phyloP scores from a whole-genome alignment of 805 yeast genomes.

The Hermanozyma aechmeae region DNA sequence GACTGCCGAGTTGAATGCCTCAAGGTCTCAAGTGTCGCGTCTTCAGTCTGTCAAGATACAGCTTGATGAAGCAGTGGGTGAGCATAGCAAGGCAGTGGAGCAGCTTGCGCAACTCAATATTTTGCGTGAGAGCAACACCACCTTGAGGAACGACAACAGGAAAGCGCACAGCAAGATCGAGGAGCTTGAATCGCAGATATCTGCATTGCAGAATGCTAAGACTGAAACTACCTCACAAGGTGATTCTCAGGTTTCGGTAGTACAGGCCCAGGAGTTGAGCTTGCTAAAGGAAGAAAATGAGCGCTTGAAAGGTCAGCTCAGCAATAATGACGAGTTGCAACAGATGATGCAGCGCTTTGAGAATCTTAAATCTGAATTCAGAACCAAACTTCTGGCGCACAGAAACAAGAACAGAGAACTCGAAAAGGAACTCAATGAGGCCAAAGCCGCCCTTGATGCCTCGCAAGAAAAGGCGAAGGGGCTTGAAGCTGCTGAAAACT shows the following conservation, averaged over 20 bases:
- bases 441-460: slow-evolving; percentile 3
- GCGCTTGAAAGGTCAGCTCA: slow-evolving; percentile 39
- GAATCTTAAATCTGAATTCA: slow-evolving; percentile 18
- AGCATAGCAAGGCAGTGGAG: slow-evolving; percentile 37
- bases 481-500: slow-evolving; percentile 5
- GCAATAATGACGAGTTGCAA: slow-evolving; percentile 15
- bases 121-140: slow-evolving; percentile 58
- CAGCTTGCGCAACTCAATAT: slow-evolving; percentile 55
- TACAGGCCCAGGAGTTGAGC: slow-evolving; percentile 40
- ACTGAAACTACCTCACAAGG: too few species aligned
- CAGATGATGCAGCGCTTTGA: slow-evolving; percentile 21
- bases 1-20: slow-evolving; percentile 42
- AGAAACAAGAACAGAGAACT: slow-evolving; percentile 19
- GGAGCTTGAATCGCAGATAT: slow-evolving; percentile 33
- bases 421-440: slow-evolving; percentile 10
- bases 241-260: too few species aligned
- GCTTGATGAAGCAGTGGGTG: slow-evolving; percentile 23
- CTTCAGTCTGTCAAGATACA: slow-evolving; percentile 10
- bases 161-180: slow-evolving; percentile 12
- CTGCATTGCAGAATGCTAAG: too few species aligned
- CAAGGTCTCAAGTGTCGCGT: slow-evolving; percentile 37
- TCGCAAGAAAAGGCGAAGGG: slow-evolving; percentile 6
- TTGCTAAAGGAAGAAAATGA: slow-evolving; percentile 44
- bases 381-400: slow-evolving; percentile 15
- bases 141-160: slow-evolving; percentile 45